Conservation (phyloP, 1,139 yeast species). For the Suhomyces atakaporum region DNA sequence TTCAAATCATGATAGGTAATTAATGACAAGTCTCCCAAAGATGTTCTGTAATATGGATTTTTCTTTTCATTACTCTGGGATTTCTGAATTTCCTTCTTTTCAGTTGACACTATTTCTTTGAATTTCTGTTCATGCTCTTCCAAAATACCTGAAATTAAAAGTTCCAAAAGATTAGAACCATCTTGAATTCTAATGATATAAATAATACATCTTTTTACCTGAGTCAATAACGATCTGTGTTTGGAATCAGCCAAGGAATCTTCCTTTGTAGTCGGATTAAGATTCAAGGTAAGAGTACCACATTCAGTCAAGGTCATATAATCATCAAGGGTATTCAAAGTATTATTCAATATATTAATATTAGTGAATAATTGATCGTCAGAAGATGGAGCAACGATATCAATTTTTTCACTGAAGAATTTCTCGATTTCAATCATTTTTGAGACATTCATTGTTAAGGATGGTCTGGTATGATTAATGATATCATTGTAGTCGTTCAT, state of each 20-base stretch:
- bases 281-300: conserved; percentile 38
- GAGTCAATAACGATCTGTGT: conserved; percentile 61
- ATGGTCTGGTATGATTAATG: conserved; percentile 66
- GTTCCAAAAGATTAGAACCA: conserved; percentile 69
- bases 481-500: conserved; percentile 73
- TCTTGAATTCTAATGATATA: conserved; percentile 83
- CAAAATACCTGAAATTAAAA: conserved; percentile 70
- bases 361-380: conserved; percentile 61
- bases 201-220: conserved; percentile 77
- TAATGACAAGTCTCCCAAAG: conserved; percentile 55
- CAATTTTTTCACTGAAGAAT: conserved; percentile 54
- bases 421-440: conserved; percentile 67
- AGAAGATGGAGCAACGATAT: conserved; percentile 46
- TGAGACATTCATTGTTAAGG: conserved; percentile 59
- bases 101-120: conserved; percentile 54
- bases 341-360: conserved; percentile 35
- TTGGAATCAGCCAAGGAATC: conserved; percentile 47
- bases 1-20: conserved; percentile 76
- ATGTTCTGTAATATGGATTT: conserved; percentile 41
- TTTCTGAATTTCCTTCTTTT: conserved; percentile 33
- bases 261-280: conserved; percentile 55
- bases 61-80: conserved; percentile 26
- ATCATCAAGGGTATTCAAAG: conserved; percentile 41
- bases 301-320: conserved; percentile 44
- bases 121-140: conserved; percentile 68